These are phyloP conservation scores for Mortierella sp. DNA, from an alignment of 371 early-diverging fungal genomes.

Conservation along the genomic window DNA sequence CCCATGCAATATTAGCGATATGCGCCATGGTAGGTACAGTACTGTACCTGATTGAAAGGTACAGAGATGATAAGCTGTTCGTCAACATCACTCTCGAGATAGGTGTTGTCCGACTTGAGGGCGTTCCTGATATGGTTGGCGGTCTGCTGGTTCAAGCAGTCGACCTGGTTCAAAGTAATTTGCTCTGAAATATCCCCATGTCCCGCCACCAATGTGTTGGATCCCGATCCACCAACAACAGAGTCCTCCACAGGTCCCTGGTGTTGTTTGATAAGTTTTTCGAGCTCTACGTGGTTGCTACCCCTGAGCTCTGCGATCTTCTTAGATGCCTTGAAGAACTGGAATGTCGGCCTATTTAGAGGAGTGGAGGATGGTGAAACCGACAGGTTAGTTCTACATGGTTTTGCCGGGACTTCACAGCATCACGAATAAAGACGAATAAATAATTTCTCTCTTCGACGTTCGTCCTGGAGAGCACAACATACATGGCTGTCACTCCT, in stretches of 20 bases:
- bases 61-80: constrained; percentile 92
- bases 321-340: constrained; percentile 72
- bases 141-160: constrained; percentile 88
- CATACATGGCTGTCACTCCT: constrained; percentile 60
- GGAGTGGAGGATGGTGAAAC: not conserved
- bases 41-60: constrained; percentile 82
- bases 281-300: constrained; percentile 68
- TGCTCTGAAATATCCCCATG: constrained; percentile 70
- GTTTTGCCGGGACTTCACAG: too few relatives aligned
- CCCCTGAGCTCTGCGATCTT: constrained; percentile 79
- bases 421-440: too few relatives aligned
- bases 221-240: constrained; percentile 23
- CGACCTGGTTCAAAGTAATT: constrained; percentile 81
- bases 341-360: constrained; percentile 65
- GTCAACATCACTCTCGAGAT: constrained; percentile 91
- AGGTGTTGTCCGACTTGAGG: constrained; percentile 75
- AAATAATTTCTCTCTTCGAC: too few relatives aligned
- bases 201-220: constrained; percentile 20
- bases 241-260: constrained; percentile 64
- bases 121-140: constrained; percentile 80
- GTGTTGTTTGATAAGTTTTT: constrained; percentile 65
- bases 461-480: too few relatives aligned
- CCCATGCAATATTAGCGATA: not conserved
- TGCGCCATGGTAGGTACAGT: not conserved
- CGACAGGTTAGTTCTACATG: not conserved